Evolutionary conservation across 2,329 filamentous ascomycete species (phyloP), one percentile per base, ranked within the genome.

Genomic region (Metarhizium humberi): DNA sequence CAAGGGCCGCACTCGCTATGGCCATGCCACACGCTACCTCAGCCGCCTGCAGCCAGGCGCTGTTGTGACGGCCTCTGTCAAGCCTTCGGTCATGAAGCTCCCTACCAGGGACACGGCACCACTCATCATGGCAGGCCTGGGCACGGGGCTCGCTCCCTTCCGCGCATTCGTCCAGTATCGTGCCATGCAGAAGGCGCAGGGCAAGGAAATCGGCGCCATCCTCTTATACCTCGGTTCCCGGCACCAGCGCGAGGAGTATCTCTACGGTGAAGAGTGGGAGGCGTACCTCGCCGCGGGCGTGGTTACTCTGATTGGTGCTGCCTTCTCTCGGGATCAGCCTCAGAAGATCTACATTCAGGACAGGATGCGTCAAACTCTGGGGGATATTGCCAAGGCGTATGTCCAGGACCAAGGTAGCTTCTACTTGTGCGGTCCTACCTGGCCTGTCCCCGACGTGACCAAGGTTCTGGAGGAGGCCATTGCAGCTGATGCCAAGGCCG

Each of bases 271-370:
- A 73, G 94, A 99, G 73, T 99, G 94, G 94, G 94, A 99, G 73
- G 94, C 94, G 0, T 99, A 99, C 74, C 84, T 94, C 67, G 92
- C 92, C 58, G 91, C 94, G 0, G 94, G 94, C 52, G 90, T 99
- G 64, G 92, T 99, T 69, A 99, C 94, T 0, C 81, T 96, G 46
- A 83, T 99, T 52, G 94, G 94, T 53, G 85, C 90, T 52, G 94
- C 94, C 47, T 99, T 99, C 79, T 95, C 90, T 57, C 87, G 94
- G 69, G 94, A 99, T 69, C 94, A 99, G 80, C 88, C 90, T 16
- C 81, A 96, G 77, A 99, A 99, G 85, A 96, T 99, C 61, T 99
- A 99, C 75, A 99, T 99, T 67, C 94, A 99, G 78, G 94, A 99
- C 71, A 84, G 92, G 62, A 99, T 99, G 94, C 81, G 94, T 56